These are phyloP conservation scores for Crithidia fasciculata DNA, from an alignment of 208 protist genomes.

Conservation along the genomic window DNA sequence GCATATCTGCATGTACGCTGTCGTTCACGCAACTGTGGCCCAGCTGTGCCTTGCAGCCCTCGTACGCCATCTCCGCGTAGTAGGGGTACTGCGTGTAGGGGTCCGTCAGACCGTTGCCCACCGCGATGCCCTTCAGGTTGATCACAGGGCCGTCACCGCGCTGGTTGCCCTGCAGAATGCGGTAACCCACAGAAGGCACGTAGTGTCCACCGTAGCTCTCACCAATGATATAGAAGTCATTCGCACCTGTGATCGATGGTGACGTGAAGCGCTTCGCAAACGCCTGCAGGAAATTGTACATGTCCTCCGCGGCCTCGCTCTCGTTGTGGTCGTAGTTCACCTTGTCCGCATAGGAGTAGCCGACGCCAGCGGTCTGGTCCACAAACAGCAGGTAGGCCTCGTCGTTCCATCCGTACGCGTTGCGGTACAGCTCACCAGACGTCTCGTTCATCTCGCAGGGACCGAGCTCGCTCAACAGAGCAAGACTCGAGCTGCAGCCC, in stretches of 20 bases:
- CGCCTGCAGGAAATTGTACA: conserved; percentile 82
- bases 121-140: conserved; percentile 67
- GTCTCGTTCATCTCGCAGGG: conserved; percentile 75
- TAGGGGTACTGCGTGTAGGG: conserved; percentile 71
- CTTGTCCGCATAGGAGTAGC: conserved; percentile 75
- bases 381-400: conserved; percentile 88
- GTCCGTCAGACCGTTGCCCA: conserved; percentile 92
- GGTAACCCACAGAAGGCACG: conserved; percentile 56
- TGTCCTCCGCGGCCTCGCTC: conserved; percentile 74
- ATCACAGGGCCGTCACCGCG: conserved; percentile 32
- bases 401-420: conserved; percentile 84
- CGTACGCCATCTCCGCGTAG: conserved; percentile 71
- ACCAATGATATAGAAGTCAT: conserved; percentile 80
- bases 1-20: conserved; percentile 44
- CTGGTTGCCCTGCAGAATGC: conserved; percentile 33
- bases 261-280: conserved; percentile 61
- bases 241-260: conserved; percentile 55
- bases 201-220: conserved; percentile 90
- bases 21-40: conserved; percentile 52
- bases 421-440: conserved; percentile 43
- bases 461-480: conserved; percentile 78
- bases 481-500: conserved; percentile 80
- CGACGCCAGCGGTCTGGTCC: conserved; percentile 91
- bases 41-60: conserved; percentile 52
- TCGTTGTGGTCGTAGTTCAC: conserved; percentile 70